phyloP scores from a whole-genome alignment of 1,139 yeast species.

The Pichia sp. region DNA sequence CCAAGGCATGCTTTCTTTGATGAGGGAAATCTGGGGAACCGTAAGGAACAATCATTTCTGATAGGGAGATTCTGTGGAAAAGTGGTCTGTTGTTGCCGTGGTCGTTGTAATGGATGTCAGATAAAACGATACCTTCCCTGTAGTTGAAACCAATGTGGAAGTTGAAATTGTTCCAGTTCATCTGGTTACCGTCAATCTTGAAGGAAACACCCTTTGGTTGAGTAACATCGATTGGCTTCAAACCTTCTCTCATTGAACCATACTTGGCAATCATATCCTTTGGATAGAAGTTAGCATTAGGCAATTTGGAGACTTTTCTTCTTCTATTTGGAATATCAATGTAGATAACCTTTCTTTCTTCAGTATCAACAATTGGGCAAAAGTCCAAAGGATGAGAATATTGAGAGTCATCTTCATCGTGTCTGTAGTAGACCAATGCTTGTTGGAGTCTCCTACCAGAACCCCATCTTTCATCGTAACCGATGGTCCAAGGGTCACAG shows the following conservation, averaged over 20 bases:
- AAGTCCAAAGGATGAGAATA: slow-evolving; percentile 82
- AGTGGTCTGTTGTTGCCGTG: slow-evolving; percentile 67
- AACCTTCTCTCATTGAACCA: slow-evolving; percentile 60
- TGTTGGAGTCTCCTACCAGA: slow-evolving; percentile 72
- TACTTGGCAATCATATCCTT: slow-evolving; percentile 55
- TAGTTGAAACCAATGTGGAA: slow-evolving; percentile 80
- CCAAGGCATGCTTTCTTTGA: slow-evolving; percentile 81
- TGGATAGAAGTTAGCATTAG: slow-evolving; percentile 68
- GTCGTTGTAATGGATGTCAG: slow-evolving; percentile 69
- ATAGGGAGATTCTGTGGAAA: slow-evolving; percentile 72
- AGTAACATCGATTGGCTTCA: slow-evolving; percentile 60
- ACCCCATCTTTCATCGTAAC: slow-evolving; percentile 83
- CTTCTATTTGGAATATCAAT: slow-evolving; percentile 74
- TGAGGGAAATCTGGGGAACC: slow-evolving; percentile 78
- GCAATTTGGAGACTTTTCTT: slow-evolving; percentile 64
- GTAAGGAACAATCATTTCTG: slow-evolving; percentile 84
- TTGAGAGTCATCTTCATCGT: slow-evolving; percentile 76
- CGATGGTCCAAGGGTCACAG: slow-evolving; percentile 86
- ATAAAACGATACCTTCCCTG: slow-evolving; percentile 78
- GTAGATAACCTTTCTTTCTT: slow-evolving; percentile 60
- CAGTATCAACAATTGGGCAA: slow-evolving; percentile 78
- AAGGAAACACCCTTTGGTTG: slow-evolving; percentile 84
- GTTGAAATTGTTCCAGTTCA: slow-evolving; percentile 73
- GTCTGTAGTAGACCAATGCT: slow-evolving; percentile 74
- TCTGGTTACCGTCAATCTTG: slow-evolving; percentile 61